phyloP scores from a whole-genome alignment of 2,329 filamentous ascomycete genomes.

The Aspergillus intermedius region DNA sequence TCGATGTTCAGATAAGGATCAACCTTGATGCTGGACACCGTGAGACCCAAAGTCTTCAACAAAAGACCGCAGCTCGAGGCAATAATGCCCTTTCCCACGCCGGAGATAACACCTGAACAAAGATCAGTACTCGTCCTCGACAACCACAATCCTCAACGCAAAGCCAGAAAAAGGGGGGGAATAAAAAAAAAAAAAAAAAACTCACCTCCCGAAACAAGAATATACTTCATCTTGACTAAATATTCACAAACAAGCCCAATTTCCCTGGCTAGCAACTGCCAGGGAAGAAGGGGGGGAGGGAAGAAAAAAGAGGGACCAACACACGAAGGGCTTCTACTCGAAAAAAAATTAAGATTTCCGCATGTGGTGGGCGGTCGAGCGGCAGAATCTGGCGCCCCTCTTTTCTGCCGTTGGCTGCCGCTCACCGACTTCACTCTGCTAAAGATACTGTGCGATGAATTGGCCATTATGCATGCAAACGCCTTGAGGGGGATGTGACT shows the following conservation, averaged over 20 bases:
- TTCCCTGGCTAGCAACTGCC: conserved; percentile 12
- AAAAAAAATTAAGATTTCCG: conserved; percentile 4
- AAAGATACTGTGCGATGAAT: not conserved
- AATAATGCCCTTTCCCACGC: conserved; percentile 59
- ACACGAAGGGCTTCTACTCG: conserved; percentile 1
- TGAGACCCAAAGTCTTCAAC: conserved; percentile 23
- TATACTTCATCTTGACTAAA: conserved; percentile 64
- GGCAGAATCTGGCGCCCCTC: not conserved
- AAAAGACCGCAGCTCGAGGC: conserved; percentile 43
- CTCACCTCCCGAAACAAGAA: conserved; percentile 71
- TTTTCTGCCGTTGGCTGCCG: not conserved
- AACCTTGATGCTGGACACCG: conserved; percentile 28
- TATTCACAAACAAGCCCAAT: not conserved
- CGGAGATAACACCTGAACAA: conserved; percentile 40
- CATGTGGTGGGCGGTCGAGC: not conserved
- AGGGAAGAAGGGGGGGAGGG: conserved; percentile 14
- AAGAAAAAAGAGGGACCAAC: conserved; percentile 8
- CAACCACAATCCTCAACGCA: not conserved
- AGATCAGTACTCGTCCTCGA: conserved; percentile 4
- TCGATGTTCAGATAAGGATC: conserved; percentile 71
- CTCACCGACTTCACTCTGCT: not conserved
- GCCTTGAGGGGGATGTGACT: too few species aligned
- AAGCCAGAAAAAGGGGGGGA: not conserved
- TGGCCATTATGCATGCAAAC: too few species aligned
- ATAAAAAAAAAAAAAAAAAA: conserved; percentile 8